These are phyloP conservation scores for Arthrobotrys sphaeroides DNA, from an alignment of 2,329 filamentous ascomycete genomes.

Conservation along the genomic window DNA sequence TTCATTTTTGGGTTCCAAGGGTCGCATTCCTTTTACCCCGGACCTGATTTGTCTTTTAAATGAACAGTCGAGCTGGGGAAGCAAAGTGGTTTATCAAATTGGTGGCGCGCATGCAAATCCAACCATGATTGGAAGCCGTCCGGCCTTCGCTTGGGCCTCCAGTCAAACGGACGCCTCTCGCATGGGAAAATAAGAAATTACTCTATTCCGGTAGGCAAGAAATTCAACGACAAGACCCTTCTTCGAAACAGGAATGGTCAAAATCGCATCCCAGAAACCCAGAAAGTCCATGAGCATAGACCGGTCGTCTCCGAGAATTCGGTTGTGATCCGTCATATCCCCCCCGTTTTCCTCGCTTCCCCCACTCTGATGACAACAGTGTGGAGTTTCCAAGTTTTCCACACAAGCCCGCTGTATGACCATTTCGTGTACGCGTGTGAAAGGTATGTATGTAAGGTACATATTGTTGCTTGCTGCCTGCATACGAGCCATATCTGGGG, in stretches of 20 bases:
- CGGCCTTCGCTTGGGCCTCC: conserved; percentile 46
- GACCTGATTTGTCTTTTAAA: conserved; percentile 37
- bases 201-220: conserved; percentile 29
- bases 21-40: conserved; percentile 47
- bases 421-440: conserved; percentile 21
- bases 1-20: conserved; percentile 17
- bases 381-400: conserved; percentile 25
- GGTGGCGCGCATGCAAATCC: conserved; percentile 37
- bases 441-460: conserved; percentile 42
- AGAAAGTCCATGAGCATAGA: conserved; percentile 19
- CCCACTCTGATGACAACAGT: conserved; percentile 23
- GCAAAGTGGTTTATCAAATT: conserved; percentile 50
- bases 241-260: conserved; percentile 28
- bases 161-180: conserved; percentile 18
- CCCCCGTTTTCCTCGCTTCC: conserved; percentile 9
- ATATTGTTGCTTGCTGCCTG: conserved; percentile 24
- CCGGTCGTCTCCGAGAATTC: conserved; percentile 50
- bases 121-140: conserved; percentile 31
- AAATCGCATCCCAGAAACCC: conserved; percentile 33
- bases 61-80: conserved; percentile 34
- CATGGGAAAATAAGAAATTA: conserved; percentile 49
- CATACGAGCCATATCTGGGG: conserved; percentile 17
- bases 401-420: conserved; percentile 20
- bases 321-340: conserved; percentile 45
- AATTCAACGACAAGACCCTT: background rate